These are phyloP conservation scores for Bacidia rubella DNA, from an alignment of 495 filamentous ascomycete genomes.

Conservation along the genomic window DNA sequence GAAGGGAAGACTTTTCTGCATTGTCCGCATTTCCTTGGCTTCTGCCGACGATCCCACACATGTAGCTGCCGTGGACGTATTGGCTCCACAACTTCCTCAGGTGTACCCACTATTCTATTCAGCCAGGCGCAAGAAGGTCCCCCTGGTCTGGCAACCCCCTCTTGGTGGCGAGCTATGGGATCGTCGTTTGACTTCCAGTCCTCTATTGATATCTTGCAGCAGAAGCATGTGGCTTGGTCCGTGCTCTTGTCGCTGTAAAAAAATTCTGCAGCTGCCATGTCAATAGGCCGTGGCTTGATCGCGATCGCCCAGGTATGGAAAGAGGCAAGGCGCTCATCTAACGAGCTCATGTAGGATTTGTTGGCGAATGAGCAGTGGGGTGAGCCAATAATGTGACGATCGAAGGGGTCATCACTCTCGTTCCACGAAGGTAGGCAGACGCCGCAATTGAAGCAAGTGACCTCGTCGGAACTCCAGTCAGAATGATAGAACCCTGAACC, in stretches of 20 bases:
- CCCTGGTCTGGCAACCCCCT: not conserved
- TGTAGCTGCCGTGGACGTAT: not conserved
- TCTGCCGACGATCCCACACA: not conserved
- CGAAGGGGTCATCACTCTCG: conserved; percentile 8
- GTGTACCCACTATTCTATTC: not conserved
- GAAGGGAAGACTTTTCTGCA: conserved; percentile 11
- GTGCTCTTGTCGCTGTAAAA: conserved; percentile 11
- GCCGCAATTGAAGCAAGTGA: conserved; percentile 14
- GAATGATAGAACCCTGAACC: conserved; percentile 8
- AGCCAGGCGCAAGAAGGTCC: conserved; percentile 6
- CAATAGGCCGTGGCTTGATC: conserved; percentile 9
- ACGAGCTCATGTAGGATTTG: conserved; percentile 6
- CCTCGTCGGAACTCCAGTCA: conserved; percentile 5
- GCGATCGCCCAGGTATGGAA: conserved; percentile 12
- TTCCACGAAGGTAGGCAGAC: conserved; percentile 9
- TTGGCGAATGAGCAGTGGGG: conserved; percentile 8
- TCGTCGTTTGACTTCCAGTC: conserved; percentile 9
- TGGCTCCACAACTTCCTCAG: conserved; percentile 2
- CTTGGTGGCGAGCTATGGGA: conserved; percentile 5
- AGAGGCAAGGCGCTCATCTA: conserved; percentile 7
- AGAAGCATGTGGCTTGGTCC: conserved; percentile 11
- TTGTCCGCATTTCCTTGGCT: conserved; percentile 6
- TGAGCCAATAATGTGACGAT: conserved; percentile 3
- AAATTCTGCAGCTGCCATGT: conserved; percentile 11
- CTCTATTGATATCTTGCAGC: conserved; percentile 1